Evolutionary conservation across 306 rosid genomes (phyloP), one percentile per base, ranked within the genome.

Genomic region (Castanea sativa): DNA sequence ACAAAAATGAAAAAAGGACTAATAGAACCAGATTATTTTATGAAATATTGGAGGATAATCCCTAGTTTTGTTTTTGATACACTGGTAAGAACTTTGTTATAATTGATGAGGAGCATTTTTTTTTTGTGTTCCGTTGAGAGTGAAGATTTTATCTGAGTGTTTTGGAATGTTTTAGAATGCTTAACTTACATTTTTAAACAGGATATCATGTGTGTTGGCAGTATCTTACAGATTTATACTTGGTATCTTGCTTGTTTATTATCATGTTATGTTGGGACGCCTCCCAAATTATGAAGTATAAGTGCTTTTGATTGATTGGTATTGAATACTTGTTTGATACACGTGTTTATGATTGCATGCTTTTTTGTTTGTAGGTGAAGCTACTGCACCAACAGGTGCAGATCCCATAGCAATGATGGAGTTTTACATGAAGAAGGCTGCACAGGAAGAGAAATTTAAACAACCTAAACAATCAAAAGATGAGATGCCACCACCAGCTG

Each of bases 401-500:
- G 92, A 87, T 89, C 93, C 99, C 75, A 79, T 96, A 79, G 96
- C 99, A 18, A 88, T 93, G 85, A 96, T 96, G 99, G 99, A 96
- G 83, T 96, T 88, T 83, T 96, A 93, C 73, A 81, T 90, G 97
- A 96, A 93, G 88, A 96, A 90, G 87, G 99, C 99, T 78, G 99
- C 99, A 51, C 92, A 82, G 3, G 97, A 96, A 85, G 99, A 96
- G 85, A 91, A 80, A 89, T 82, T 23, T 82, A 93, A 82, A 83
- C 97, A 86, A 79, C 99, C 99, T 72, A 96, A 82, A 86, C 83
- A 89, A 1, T 96, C 99, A 38, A 96, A 96, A 88, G 99, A 96
- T 81, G 99, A 96, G 87, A 96, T 96, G 98, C 98, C 99, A 43
- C 99, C 99, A 59, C 99, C 99, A 76, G 88, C 98, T 69, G 93